Percentiles rank a stretch among this genome's conserved stretches.
These are phyloP conservation scores for Heracleum sosnowskyi DNA, from an alignment of 129 eudicot species.

Conservation along the genomic window DNA sequence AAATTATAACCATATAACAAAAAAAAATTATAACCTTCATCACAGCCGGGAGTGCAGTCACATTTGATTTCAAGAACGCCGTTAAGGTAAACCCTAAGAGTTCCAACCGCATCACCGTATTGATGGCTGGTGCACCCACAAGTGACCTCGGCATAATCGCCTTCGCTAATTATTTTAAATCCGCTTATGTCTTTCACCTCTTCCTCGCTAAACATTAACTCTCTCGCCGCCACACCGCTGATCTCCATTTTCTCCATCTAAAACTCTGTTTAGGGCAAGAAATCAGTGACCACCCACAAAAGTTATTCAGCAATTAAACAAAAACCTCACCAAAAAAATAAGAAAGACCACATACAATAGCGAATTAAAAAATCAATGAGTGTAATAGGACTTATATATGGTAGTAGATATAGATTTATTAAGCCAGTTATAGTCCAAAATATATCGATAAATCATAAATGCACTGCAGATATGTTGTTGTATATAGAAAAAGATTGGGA, in stretches of 20 bases:
- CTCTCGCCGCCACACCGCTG: background rate
- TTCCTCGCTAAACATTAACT: constrained; percentile 44
- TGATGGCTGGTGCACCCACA: constrained; percentile 74
- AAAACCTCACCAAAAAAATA: background rate
- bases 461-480: background rate
- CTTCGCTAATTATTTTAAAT: constrained; percentile 25
- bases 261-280: background rate
- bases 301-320: background rate
- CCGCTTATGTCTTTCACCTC: constrained; percentile 62
- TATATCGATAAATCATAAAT: background rate
- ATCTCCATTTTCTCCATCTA: background rate
- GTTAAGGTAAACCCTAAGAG: constrained; percentile 58
- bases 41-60: constrained; percentile 67
- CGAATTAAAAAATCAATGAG: background rate
- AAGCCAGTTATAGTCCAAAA: background rate
- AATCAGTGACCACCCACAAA: background rate
- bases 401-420: background rate
- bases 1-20: constrained; percentile 19
- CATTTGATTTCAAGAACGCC: constrained; percentile 65
- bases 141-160: constrained; percentile 54
- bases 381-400: background rate
- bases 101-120: constrained; percentile 70
- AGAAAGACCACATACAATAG: background rate
- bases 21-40: constrained; percentile 36
- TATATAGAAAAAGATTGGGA: background rate